Base-by-base conservation (phyloP, 1,139 yeast genomes). In the Magnusiomyces clavatus region DNA sequence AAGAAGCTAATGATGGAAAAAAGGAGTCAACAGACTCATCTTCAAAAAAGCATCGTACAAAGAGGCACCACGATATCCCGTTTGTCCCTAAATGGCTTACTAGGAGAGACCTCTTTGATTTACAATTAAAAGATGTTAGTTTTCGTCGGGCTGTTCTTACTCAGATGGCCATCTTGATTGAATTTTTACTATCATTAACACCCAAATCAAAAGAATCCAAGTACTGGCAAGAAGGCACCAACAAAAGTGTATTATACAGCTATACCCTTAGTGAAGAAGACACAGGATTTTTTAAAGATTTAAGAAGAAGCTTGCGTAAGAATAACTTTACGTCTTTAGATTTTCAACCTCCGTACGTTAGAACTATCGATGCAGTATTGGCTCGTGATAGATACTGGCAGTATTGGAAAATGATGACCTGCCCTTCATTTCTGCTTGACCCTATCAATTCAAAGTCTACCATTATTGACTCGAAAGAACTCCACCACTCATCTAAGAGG, bases 11-110 rank as follows among this genome's bases (percentile, higher is more conserved):
- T 24, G 14, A 6, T 16, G 38, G 42, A 5, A 37, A 36, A 24
- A 24, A 4, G 29, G 37, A 19, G 6, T 43, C 46, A 13, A 5
- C n/a, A 3, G 37, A 35, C n/a, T 37, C 46, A 29, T 14, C n/a
- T n/a, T 12, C 19, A n/a, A 36, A 20, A 10, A 43, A 46, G 29
- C 31, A 24, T 24, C 31, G 31, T 8, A 5, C 31, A 4, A 24
- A 24, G 31, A 24, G 8, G 8, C 31, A 24, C 8, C 43, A 46
- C 4, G 37, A 38, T n/a, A 38, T 31, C 8, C n/a, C 43, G 16
- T 63, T 64, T 54, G 64, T 63, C 11, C 71, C 72, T 24, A 69
- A 68, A 54, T 68, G 71, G 70, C 60, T 68, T 17, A 69, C 73
- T 2, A 58, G 64, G 40, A 59, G 60, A 1, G 66, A 65, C 38